Evolutionary conservation across 2,329 filamentous ascomycete genomes (phyloP), one percentile per base, ranked within the genome.

Genomic region (Botrytis squamosa): DNA sequence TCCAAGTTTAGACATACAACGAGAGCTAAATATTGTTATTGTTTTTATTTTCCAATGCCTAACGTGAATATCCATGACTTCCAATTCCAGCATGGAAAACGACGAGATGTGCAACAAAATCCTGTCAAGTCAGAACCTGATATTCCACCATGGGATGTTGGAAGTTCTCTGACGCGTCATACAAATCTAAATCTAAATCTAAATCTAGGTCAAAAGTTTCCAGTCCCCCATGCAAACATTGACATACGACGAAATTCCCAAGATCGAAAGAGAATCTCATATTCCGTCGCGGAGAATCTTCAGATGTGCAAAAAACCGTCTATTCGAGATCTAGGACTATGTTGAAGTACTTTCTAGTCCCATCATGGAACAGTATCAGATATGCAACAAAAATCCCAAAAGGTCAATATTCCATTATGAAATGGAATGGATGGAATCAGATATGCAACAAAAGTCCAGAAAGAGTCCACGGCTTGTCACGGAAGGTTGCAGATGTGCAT

Each of bases 181-280:
- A n/a, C 49, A n/a, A n/a, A 16, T 14, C 49, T 6, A 55, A n/a
- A 55, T 14, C 49, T 6, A 55, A n/a, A 55, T 55, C 5, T 16
- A 29, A 29, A 29, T 29, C 29, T 29, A 29, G 29, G 29, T 29
- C 29, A 29, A 29, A 29, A 29, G 29, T 29, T 29, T 29, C 29
- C 29, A 29, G 29, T 29, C 29, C 29, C 29, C 29, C 29, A 29
- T 29, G 29, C 29, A 29, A 29, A 57, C 6, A 8, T 29, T 18
- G 52, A 9, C 8, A 57, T 3, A 18, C 3, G 8, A 8, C 7
- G 9, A 18, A 3, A 8, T 12, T 16, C 6, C 0, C n/a, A 29
- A 29, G n/a, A n/a, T 16, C 12, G 12, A n/a, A n/a, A 9, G 29
- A 29, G 6, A 57, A 29, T 18, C n/a, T 29, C 52, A 18, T 7